These are phyloP conservation scores for Novymonas esmeraldas DNA, from an alignment of 208 protist species.

Conservation along the genomic window DNA sequence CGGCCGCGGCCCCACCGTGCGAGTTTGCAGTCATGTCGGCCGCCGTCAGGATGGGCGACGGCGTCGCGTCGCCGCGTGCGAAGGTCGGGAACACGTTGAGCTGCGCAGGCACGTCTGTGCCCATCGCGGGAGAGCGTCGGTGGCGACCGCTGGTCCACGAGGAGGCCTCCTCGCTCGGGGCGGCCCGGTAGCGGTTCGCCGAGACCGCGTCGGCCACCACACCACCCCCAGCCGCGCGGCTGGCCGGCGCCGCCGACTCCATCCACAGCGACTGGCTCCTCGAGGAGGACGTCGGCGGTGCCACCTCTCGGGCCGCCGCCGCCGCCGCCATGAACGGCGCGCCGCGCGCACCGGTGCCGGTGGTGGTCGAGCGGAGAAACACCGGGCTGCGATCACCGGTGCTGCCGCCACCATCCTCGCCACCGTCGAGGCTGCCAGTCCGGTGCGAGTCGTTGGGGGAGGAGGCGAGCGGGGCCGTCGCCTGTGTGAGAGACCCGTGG, in stretches of 20 bases:
- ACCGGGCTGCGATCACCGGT: not conserved
- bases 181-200: conserved; percentile 13
- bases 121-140: not conserved
- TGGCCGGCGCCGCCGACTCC: too few relatives aligned
- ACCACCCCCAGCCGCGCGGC: not conserved
- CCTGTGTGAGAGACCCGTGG: too few relatives aligned
- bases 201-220: not conserved
- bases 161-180: conserved; percentile 2
- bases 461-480: not conserved
- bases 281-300: not conserved
- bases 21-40: not conserved
- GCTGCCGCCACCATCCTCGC: not conserved
- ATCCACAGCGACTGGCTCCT: not conserved
- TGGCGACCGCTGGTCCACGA: not conserved
- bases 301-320: not conserved
- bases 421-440: too few relatives aligned
- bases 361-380: not conserved
- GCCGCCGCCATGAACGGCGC: not conserved
- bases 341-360: not conserved
- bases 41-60: not conserved
- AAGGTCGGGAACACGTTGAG: not conserved
- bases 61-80: not conserved
- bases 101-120: not conserved
- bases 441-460: not conserved
- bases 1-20: not conserved